Base-by-base conservation (phyloP, 2,329 filamentous ascomycete species). In the Balansia obtecta region DNA sequence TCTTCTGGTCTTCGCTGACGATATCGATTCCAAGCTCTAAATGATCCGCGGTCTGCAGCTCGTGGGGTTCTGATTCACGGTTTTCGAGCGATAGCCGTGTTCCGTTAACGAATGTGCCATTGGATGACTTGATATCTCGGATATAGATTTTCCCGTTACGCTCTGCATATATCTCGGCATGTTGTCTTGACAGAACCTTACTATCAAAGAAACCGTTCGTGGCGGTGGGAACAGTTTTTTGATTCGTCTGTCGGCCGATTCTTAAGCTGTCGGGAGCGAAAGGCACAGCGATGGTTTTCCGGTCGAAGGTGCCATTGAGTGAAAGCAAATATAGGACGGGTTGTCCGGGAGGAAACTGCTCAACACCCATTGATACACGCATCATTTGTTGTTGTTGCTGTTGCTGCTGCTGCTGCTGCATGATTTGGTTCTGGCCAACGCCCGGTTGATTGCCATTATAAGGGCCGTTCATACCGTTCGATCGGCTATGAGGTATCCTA, bases 1-100 rank as follows among this genome's bases (percentile, higher is more conserved):
- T 96, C 70, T 95, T 97, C 65, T 97, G 91, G 64, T 98, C 93
- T 66, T 98, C 93, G 67, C 88, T 95, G 48, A 98, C 91, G 62
- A 98, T 98, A 63, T 98, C 93, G 60, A 98, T 98, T 50, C 93
- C 93, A 37, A 98, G 76, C 64, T 98, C 93, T 49, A 98, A 73
- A 55, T 93, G 88, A 63, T 98, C 93, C 57, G 88, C 84, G 53
- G 91, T 89, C 61, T 90, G 85, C 34, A 98, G 72, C 63, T 97
- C 91, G 63, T 96, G 88, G 0, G 93, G 90, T 54, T 97, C 93
- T 0, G 91, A 97, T 67, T 98, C 93, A 58, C 90, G 82, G 61
- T 96, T 98, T 65, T 98, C 93, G 49, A 83, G 87, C 2, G 93
- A 97, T 53, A 98, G 68, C 32, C 93, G 83, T 50, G 85, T 81